Evolutionary conservation across 257 asterid genomes (phyloP), one percentile per base, ranked within the genome.

Genomic region (Galeopsis tetrahit): DNA sequence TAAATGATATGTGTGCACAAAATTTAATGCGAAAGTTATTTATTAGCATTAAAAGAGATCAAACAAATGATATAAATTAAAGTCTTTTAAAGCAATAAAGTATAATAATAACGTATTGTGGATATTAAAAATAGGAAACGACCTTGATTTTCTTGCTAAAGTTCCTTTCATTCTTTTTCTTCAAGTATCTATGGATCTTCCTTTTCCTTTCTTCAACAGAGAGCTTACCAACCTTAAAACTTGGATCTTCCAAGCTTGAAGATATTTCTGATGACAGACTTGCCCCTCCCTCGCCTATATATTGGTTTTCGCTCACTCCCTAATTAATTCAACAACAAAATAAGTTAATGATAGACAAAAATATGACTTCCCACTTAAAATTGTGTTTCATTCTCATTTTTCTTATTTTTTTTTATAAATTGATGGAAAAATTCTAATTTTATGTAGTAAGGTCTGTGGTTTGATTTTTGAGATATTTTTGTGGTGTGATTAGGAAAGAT

Each of bases 91-190:
- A 39, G 2, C 6, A 39, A 39, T 39, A 39, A 8, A 5, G 7
- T 5, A 39, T 39, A 5, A 39, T 39, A 39, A 5, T 4, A 1
- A 6, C 1, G 2, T 10, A 1, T 10, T 10, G 51, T n/a, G 28
- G 28, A 21, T 21, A 21, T 21, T 21, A 17, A 7, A 55, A 67
- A 70, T 46, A 66, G 74, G 63, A 64, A 69, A 78, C 55, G 14
- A 87, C 98, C 97, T 93, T 93, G 75, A 93, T 93, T 86, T 90
- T 93, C 92, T 93, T 93, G 88, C 90, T 87, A 57, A 93, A 93
- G 79, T 90, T 93, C 68, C 96, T 86, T 71, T 93, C 92, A 33
- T 93, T 93, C 66, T 96, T 81, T 76, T 93, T 93, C 92, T 86
- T 84, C 90, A 90, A 66, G 75, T 93, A 93, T 82, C 92, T 82